Conservation (phyloP, 2,329 filamentous ascomycete species). For the Colletotrichum coccodes region DNA sequence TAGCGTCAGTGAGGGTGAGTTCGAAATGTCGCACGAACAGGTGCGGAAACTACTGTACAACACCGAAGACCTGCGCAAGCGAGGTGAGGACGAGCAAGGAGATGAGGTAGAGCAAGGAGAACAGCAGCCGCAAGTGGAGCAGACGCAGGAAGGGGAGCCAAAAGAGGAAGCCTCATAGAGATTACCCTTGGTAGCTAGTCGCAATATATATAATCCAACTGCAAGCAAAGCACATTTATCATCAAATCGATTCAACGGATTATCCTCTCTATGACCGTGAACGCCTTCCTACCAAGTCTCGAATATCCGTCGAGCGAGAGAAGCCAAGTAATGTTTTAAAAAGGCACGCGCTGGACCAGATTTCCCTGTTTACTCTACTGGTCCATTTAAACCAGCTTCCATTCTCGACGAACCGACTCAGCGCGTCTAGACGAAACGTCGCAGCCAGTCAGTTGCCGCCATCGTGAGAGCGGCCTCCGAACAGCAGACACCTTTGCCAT, state of each 20-base stretch:
- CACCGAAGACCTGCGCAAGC: conserved; percentile 59
- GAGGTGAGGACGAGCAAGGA: conserved; percentile 39
- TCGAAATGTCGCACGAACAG: conserved; percentile 49
- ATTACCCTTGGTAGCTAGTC: neutral
- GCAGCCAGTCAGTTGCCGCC: conserved; percentile 1
- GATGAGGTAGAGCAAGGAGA: conserved; percentile 39
- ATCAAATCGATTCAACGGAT: conserved; percentile 33
- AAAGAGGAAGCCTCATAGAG: neutral
- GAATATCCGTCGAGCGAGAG: conserved; percentile 32
- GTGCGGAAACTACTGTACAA: conserved; percentile 56
- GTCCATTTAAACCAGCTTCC: conserved; percentile 18
- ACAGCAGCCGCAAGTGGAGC: conserved; percentile 13
- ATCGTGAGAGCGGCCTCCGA: conserved; percentile 1
- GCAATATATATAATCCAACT: neutral
- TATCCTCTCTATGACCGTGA: conserved; percentile 33
- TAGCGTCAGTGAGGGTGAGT: conserved; percentile 36
- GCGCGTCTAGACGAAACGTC: conserved; percentile 25
- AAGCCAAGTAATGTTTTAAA: conserved; percentile 24
- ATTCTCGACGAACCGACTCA: conserved; percentile 31
- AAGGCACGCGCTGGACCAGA: conserved; percentile 28
- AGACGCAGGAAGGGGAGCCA: neutral
- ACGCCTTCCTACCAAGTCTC: conserved; percentile 34
- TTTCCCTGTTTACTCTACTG: conserved; percentile 25
- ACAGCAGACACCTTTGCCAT: conserved; percentile 1
- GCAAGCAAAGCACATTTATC: conserved; percentile 3